Evolutionary conservation across 2,329 filamentous ascomycete species (phyloP).

Genomic region (Phialophora chinensis): DNA sequence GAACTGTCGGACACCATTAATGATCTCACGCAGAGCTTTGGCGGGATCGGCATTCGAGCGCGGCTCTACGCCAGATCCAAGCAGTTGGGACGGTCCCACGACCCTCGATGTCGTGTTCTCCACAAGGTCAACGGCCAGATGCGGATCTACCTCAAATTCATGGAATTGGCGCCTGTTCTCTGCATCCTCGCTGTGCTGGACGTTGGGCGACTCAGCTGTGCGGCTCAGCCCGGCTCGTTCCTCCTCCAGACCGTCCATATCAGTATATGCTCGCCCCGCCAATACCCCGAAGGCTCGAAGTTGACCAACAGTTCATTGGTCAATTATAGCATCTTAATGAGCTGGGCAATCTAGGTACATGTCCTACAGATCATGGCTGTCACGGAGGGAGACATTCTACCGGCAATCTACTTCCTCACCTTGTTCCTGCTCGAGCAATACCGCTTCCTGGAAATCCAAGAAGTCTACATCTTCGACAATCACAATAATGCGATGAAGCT

Average conservation of each 20-base stretch:
- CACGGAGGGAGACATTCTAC: slow-evolving; percentile 13
- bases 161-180: slow-evolving; percentile 21
- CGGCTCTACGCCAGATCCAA: neutral
- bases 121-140: neutral
- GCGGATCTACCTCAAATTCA: slow-evolving; percentile 4
- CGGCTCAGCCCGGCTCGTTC: slow-evolving; percentile 8
- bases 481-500: slow-evolving; percentile 8
- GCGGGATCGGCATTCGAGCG: neutral
- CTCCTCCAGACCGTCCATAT: slow-evolving; percentile 10
- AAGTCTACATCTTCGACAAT: slow-evolving; percentile 19
- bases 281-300: slow-evolving; percentile 2
- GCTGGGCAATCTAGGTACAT: slow-evolving; percentile 27
- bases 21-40: neutral
- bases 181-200: slow-evolving; percentile 15
- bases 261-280: neutral
- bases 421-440: slow-evolving; percentile 27
- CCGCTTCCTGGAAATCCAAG: slow-evolving; percentile 26
- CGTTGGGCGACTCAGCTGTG: slow-evolving; percentile 9
- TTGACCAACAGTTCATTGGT: slow-evolving; percentile 8
- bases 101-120: neutral
- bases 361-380: slow-evolving; percentile 21
- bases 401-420: slow-evolving; percentile 22
- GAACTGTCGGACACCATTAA: neutral
- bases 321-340: slow-evolving; percentile 18
- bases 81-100: neutral